Evolutionary conservation across 75 land plant species (phyloP), one percentile per base, ranked within the genome.

Genomic region (Azolla pinnata): DNA sequence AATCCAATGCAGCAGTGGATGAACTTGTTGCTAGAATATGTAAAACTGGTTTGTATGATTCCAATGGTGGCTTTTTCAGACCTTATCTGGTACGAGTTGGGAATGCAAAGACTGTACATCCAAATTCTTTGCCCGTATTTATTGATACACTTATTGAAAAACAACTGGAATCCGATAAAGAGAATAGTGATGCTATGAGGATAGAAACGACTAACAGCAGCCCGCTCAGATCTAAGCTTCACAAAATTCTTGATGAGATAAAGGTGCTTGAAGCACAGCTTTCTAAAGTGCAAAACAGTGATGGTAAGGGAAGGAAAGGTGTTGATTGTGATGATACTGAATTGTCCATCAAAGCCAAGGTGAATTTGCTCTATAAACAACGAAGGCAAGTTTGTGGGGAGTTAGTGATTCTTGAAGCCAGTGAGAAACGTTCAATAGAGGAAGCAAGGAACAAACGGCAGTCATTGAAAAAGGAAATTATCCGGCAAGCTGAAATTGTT

Each of bases 1-100:
- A 92, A 51, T 92, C 97, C 20, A 92, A 92, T 79, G 97, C 93
- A 44, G 97, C 95, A 31, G 97, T 92, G 51, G 97, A 92, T 76
- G 97, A 92, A 44, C 45, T 92, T 33, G 87, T 92, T 10, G 66
- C 82, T 57, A 74, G 97, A 74, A 66, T 92, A 50, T 68, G 80
- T 29, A 82, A 72, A 26, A 54, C 70, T 49, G 97, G 97, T 4
- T 72, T 92, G 26, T 85, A 81, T 69, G 82, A 77, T 8, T 33
- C 57, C 52, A 61, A 76, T 66, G 97, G 97, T 28, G 46, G 70
- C 33, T 62, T 61, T 48, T 85, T 71, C 68, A 86, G 77, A 54
- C 97, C 97, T 56, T 81, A 62, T 66, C 44, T 92, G 56, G 96
- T 92, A 14, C 56, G 97, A 61, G 84, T 84, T 57, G 97, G 97